Conservation (phyloP, 106 monocot species). For the Dendrobium huoshanense region DNA sequence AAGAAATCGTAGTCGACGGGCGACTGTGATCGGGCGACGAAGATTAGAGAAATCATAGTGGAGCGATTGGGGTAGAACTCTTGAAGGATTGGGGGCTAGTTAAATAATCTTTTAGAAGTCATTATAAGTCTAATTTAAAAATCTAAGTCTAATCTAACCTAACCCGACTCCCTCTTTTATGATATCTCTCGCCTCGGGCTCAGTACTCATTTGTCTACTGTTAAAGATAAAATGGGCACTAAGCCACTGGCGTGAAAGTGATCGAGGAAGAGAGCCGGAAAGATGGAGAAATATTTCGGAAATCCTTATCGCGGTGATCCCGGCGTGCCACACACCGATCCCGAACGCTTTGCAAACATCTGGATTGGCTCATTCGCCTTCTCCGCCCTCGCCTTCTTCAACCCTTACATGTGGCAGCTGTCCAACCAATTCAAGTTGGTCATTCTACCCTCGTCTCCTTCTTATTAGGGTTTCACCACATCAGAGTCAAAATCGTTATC, state of each 20-base stretch:
- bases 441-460: not conserved
- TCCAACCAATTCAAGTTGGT: conserved; percentile 61
- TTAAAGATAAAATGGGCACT: not conserved
- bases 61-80: no score
- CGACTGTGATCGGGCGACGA: no score
- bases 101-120: no score
- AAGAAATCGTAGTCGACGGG: no score
- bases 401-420: conserved; percentile 65
- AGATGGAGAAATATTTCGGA: conserved; percentile 62
- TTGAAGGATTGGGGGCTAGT: no score
- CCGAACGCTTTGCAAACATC: conserved; percentile 48
- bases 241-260: not conserved
- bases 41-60: no score
- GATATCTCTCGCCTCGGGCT: no score
- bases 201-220: no score
- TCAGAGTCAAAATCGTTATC: not conserved
- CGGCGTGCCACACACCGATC: conserved; percentile 58
- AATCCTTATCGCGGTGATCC: conserved; percentile 63
- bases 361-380: conserved; percentile 63
- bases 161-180: no score
- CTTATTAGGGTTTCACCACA: not conserved
- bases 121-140: no score
- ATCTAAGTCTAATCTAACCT: no score
- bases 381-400: conserved; percentile 50
- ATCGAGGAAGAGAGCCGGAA: not conserved